Evolutionary conservation across 306 rosid genomes (phyloP), one percentile per base, ranked within the genome.

Genomic region (Corylus avellana): DNA sequence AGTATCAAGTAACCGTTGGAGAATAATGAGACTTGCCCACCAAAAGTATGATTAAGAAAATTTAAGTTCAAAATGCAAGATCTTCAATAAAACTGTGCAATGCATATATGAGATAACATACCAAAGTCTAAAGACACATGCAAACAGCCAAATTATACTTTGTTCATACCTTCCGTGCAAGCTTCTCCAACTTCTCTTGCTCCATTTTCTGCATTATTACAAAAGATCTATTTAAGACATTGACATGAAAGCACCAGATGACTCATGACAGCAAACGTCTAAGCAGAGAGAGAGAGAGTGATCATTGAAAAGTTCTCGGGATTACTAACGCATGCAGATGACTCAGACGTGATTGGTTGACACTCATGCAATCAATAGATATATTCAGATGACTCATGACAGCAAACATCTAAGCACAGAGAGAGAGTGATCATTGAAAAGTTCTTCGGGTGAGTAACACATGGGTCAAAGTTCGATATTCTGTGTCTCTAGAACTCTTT

Each of bases 171-270:
- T 92, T 83, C 76, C 90, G 94, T 25, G 97, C 98, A 85, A 94
- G 94, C 84, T 93, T 89, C 89, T 90, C 97, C 87, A 94, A 84
- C 76, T 91, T 93, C 90, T 93, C 94, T 75, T 82, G 92, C 89
- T 94, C 98, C 16, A 39, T 66, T 92, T 87, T 90, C 97, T 92
- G 89, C 87, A 88, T 77, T 49, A 83, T 55, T 13, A 77, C 57
- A 90, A 81, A 53, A 0, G 14, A 67, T 67, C 48, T 42, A 44
- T 67, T 44, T 44, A 2, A 63, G 5, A 51, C 63, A 72, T 55
- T 39, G 64, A 46, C 50, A 75, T 35, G 25, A 37, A 61, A 72
- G 47, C 72, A 42, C 50, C 16, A 81, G 37, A 46, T 37, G 18
- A 3, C 48, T 32, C 71, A 17, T 16, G 12, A 35, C 7, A 39